phyloP scores from a whole-genome alignment of 345 rosid genomes.

The Iberis pinnata region DNA sequence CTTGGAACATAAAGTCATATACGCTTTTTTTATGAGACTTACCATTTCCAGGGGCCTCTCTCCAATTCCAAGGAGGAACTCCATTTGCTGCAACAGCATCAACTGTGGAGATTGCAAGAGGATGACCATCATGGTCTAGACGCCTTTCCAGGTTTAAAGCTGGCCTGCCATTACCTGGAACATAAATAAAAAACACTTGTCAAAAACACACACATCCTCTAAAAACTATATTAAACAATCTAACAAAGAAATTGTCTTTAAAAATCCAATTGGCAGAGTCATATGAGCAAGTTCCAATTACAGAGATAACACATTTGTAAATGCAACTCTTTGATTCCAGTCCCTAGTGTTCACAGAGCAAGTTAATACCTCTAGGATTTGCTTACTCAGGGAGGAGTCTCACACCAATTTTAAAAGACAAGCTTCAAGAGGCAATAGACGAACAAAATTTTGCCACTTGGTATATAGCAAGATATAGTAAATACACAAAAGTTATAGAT shows the following conservation, averaged over 20 bases:
- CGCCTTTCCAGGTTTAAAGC: conserved; percentile 90
- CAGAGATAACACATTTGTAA: not conserved
- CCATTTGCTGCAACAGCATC: conserved; percentile 80
- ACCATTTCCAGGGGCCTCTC: conserved; percentile 90
- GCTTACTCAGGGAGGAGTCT: not conserved
- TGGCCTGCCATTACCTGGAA: conserved; percentile 72
- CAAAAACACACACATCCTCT: conserved; percentile 9
- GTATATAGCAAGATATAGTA: conserved; percentile 8
- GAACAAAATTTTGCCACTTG: not conserved
- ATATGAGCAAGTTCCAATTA: not conserved
- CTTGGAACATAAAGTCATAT: conserved; percentile 11
- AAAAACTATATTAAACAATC: conserved; percentile 9
- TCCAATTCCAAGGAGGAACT: conserved; percentile 99
- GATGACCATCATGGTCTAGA: conserved; percentile 91
- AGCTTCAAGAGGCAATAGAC: conserved; percentile 16
- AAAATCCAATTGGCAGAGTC: conserved; percentile 2
- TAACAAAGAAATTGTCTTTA: conserved; percentile 1
- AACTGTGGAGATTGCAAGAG: conserved; percentile 80
- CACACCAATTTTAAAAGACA: not conserved
- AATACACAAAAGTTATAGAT: conserved; percentile 18
- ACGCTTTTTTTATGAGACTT: conserved; percentile 24
- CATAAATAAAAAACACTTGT: conserved; percentile 15
- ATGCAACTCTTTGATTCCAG: conserved; percentile 14
- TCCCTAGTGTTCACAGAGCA: conserved; percentile 7
- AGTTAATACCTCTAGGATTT: conserved; percentile 5